A percentile compares a stretch with the other conserved stretches of the same genome.
These are phyloP conservation scores for Aspergillus chevalieri DNA, from an alignment of 2,329 filamentous ascomycete genomes.

Conservation along the genomic window DNA sequence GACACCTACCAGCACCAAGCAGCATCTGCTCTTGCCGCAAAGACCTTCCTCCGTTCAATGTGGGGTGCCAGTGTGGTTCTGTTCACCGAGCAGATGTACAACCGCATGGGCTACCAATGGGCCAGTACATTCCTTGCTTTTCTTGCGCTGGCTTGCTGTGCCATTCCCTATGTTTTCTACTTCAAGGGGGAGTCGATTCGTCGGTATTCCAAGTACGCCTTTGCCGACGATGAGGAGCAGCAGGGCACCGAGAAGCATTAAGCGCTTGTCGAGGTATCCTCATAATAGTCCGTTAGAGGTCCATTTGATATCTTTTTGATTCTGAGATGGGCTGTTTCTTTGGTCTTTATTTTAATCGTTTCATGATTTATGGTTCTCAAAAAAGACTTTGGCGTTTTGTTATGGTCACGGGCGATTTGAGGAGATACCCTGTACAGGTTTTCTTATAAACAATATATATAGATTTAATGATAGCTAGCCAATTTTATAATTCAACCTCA, in stretches of 20 bases:
- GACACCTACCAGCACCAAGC: slow-evolving; percentile 68
- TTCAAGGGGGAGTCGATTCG: slow-evolving; percentile 67
- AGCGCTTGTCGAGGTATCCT: neutral
- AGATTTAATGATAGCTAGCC: too few relatives aligned
- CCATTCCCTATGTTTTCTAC: slow-evolving; percentile 79
- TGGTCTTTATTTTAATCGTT: too few relatives aligned
- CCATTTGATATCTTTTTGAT: neutral
- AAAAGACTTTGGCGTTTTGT: too few relatives aligned
- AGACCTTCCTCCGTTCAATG: slow-evolving; percentile 72
- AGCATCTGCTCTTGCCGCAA: slow-evolving; percentile 72
- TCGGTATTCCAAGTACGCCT: slow-evolving; percentile 65
- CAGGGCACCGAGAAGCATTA: slow-evolving; percentile 4
- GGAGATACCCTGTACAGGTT: too few relatives aligned
- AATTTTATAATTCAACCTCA: too few relatives aligned
- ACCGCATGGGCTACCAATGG: slow-evolving; percentile 67
- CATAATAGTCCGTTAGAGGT: too few relatives aligned
- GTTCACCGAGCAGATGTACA: slow-evolving; percentile 78
- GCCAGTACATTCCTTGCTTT: slow-evolving; percentile 67
- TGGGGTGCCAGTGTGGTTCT: slow-evolving; percentile 74
- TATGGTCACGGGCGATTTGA: too few relatives aligned
- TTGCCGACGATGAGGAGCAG: slow-evolving; percentile 50
- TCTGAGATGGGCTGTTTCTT: too few relatives aligned
- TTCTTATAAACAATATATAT: too few relatives aligned
- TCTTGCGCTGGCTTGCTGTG: slow-evolving; percentile 69
- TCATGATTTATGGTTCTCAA: too few relatives aligned